Base-by-base conservation (phyloP, 345 rosid genomes). In the Zanthoxylum bungeanum region DNA sequence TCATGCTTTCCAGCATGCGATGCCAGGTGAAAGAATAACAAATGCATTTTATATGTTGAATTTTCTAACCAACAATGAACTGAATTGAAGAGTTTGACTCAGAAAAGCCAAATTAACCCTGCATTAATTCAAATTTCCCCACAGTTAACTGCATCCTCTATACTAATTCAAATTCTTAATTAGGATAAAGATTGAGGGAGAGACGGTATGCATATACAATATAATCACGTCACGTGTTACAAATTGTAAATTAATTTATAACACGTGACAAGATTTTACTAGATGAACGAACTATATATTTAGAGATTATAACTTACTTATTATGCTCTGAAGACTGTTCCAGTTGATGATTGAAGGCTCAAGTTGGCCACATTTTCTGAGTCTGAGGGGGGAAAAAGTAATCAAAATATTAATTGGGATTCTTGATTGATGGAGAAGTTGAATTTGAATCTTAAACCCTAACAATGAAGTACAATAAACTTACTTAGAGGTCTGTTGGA, bases 401-500 rank as follows among this genome's bases (percentile, higher is more conserved):
- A 3, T 39, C n/a, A n/a, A n/a, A n/a, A 0, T 2, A 8, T 31
- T 10, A 11, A 8, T 2, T 30, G 50, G 30, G 40, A 0, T 17
- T 10, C 1, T n/a, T 37, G 42, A 37, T 14, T 56, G 36, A 14
- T 28, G 36, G n/a, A 30, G n/a, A n/a, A 16, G 27, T 27, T 12
- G 9, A 27, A 27, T 22, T 52, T 19, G 34, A 25, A 12, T 28
- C 8, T 27, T 7, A n/a, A n/a, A n/a, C 6, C 25, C 47, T 12
- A 19, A 14, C 16, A 10, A 10, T 10, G 9, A 16, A 24, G 7
- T 4, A 5, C 31, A 31, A 8, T 14, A 5, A 17, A 58, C 89
- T 81, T 78, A 91, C 94, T 68, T 0, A 64, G 69, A 10, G 96
- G 87, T 22, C 85, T 77, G 56, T 79, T 75, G 73, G 75, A 55